These are phyloP conservation scores for Hemileccinum impolitum DNA, from an alignment of 768 basidiomycete species.

Conservation along the genomic window DNA sequence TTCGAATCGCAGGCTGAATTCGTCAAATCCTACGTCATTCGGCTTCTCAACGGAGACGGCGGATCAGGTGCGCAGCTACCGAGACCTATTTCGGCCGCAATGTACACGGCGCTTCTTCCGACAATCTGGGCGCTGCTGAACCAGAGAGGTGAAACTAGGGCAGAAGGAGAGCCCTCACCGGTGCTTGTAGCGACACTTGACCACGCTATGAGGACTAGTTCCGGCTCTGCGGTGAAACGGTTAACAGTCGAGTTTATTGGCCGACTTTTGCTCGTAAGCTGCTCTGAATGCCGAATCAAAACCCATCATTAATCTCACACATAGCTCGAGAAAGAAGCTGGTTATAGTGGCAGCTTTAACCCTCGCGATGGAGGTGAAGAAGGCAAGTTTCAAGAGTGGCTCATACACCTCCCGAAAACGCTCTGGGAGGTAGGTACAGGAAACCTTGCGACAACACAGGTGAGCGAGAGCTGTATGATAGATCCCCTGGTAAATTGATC, in stretches of 20 bases:
- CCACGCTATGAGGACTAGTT: constrained; percentile 58
- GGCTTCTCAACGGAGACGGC: constrained; percentile 53
- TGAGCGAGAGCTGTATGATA: constrained; percentile 26
- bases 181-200: constrained; percentile 56
- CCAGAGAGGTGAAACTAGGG: constrained; percentile 31
- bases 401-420: constrained; percentile 69
- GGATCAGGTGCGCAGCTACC: constrained; percentile 41
- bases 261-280: constrained; percentile 61
- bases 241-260: constrained; percentile 74
- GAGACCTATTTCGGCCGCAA: constrained; percentile 48
- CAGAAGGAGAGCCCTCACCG: constrained; percentile 19
- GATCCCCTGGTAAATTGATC: constrained; percentile 4
- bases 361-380: constrained; percentile 27
- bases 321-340: constrained; percentile 59
- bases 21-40: constrained; percentile 59
- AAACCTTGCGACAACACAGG: constrained; percentile 60
- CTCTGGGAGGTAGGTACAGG: constrained; percentile 80
- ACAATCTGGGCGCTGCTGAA: constrained; percentile 76
- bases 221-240: constrained; percentile 62
- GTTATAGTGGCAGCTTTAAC: constrained; percentile 50
- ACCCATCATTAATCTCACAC: constrained; percentile 3
- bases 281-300: neutral
- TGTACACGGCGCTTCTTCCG: constrained; percentile 69
- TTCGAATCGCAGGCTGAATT: constrained; percentile 42
- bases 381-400: constrained; percentile 56